Conservation (phyloP, 176 grass and related monocot species). For the Carex pumila region DNA sequence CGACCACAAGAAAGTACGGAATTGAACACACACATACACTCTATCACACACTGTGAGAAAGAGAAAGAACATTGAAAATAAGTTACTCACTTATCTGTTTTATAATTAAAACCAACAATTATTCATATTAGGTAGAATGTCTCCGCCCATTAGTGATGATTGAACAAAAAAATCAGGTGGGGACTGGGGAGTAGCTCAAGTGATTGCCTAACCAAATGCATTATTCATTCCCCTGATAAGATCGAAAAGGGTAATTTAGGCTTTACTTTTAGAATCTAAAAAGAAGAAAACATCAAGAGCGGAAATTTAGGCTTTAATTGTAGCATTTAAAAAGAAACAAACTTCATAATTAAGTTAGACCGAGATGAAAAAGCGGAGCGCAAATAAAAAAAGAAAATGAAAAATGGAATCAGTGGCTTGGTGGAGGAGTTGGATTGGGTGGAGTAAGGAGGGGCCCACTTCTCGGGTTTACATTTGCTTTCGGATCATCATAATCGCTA, state of each 20-base stretch:
- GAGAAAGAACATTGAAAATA: background rate
- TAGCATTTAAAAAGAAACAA: background rate
- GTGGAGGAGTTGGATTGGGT: background rate
- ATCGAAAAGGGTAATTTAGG: background rate
- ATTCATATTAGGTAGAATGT: background rate
- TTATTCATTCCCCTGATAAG: background rate
- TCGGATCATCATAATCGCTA: background rate
- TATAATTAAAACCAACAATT: background rate
- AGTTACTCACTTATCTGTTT: background rate
- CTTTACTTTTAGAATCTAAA: background rate
- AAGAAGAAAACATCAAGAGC: background rate
- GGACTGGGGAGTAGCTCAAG: background rate
- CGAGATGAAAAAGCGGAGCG: background rate
- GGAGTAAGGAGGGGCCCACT: background rate
- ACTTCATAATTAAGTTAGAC: background rate
- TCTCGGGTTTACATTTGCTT: constrained; percentile 12
- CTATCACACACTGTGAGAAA: background rate
- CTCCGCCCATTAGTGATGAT: background rate
- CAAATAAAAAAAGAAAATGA: background rate
- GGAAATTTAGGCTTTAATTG: background rate
- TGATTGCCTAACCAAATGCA: background rate
- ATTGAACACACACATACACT: background rate
- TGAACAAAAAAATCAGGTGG: background rate
- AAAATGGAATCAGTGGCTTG: background rate
- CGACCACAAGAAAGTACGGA: background rate